Evolutionary conservation across 768 basidiomycete species (phyloP).

Genomic region (Leccinum broughii): DNA sequence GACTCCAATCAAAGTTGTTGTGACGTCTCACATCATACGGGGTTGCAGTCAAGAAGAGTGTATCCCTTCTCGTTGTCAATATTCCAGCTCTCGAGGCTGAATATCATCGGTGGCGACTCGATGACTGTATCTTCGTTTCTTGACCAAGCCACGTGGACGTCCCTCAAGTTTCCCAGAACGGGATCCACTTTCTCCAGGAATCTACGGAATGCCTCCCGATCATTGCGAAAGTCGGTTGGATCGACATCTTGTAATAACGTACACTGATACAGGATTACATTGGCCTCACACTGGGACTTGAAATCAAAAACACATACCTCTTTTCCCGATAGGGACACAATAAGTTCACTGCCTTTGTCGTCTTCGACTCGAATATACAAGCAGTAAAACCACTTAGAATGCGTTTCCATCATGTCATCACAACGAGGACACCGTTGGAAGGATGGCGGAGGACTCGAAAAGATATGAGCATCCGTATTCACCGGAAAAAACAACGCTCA

Average conservation of each 20-base stretch:
- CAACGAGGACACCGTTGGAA: slow-evolving; percentile 52
- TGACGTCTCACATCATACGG: slow-evolving; percentile 1
- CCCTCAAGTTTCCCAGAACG: slow-evolving; percentile 48
- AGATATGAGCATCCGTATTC: not conserved
- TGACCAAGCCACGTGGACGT: slow-evolving; percentile 38
- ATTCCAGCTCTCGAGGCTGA: slow-evolving; percentile 34
- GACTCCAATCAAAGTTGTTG: not conserved
- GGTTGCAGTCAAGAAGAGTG: slow-evolving; percentile 22
- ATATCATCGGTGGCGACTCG: slow-evolving; percentile 28
- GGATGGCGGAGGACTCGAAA: slow-evolving; percentile 43
- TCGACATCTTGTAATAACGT: slow-evolving; percentile 45
- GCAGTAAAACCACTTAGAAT: slow-evolving; percentile 47
- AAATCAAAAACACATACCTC: slow-evolving; percentile 33
- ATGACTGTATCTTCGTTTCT: slow-evolving; percentile 20
- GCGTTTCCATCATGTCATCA: slow-evolving; percentile 51
- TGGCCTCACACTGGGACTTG: not conserved
- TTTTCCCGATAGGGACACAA: slow-evolving; percentile 50
- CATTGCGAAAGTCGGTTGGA: slow-evolving; percentile 43
- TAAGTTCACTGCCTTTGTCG: slow-evolving; percentile 40
- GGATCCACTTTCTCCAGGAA: slow-evolving; percentile 45
- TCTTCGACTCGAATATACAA: slow-evolving; percentile 56
- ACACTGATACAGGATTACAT: slow-evolving; percentile 34
- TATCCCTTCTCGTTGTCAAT: slow-evolving; percentile 21
- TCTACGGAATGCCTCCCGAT: slow-evolving; percentile 36
- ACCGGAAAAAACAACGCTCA: slow-evolving; percentile 29